Base-by-base conservation (phyloP, 1,284 basidiomycete genomes). In the Golubevia pallescens region DNA sequence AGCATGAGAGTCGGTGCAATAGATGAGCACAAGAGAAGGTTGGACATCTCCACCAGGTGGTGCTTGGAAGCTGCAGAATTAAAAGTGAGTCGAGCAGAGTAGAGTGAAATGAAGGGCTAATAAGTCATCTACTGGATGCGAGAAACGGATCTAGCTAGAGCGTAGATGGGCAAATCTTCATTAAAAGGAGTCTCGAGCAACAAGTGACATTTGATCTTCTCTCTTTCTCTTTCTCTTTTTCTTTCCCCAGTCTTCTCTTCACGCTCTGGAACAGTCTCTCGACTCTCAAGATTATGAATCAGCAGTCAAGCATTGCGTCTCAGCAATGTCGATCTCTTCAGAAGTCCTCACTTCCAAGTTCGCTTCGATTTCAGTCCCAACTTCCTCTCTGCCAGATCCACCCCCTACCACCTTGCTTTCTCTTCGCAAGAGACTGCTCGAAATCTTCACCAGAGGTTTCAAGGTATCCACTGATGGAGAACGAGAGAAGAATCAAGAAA, bases 261-360 rank as follows among this genome's bases (percentile, higher is more conserved):
- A 62, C 1, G 66, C 73, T 4, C 68, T 82, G 5, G 75, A 73
- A 23, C 58, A 70, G 16, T 75, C 77, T 20, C 71, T 84, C 13
- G 80, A 83, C 24, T 72, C 71, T 48, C 73, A 67, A 21, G 82
- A 83, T 57, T 84, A 80, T 79, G 77, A 78, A 48, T 69, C 71
- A 42, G 77, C 77, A 6, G 73, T 76, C 4, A 63, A 62, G 61
- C 76, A 84, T 54, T 81, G 77, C 51, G 65, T 70, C 5, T 24
- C 68, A 56, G 80, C 79, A 1, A 69, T 75, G 51, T 61, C 67
- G 16, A 67, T 81, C 42, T 71, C 74, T 34, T 57, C 62, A 0
- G 70, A 62, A 1, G 70, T 84, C 48, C 63, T 79, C 8, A 62
- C 71, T 1, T 77, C 75, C 24, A 58, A 68, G 20, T 84, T 84